These are phyloP conservation scores for Evernia prunastri DNA, from an alignment of 495 filamentous ascomycete species.

Conservation along the genomic window DNA sequence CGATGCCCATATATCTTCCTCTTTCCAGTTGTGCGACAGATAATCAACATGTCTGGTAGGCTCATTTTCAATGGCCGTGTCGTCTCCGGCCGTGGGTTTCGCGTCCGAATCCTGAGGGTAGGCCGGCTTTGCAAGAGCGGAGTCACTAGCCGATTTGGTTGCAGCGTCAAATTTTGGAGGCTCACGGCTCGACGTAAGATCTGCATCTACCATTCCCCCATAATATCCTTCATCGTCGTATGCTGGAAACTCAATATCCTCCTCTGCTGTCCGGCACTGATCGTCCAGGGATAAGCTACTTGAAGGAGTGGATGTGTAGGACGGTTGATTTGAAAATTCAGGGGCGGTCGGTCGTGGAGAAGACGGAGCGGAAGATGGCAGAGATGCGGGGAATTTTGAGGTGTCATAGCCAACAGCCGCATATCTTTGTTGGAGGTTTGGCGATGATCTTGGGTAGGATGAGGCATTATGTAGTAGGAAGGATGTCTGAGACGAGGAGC, in stretches of 20 bases:
- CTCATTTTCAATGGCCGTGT: constrained; percentile 66
- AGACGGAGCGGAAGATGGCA: constrained; percentile 36
- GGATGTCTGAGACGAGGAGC: constrained; percentile 39
- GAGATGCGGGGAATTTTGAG: constrained; percentile 31
- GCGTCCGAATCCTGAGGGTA: constrained; percentile 28
- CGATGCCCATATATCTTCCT: constrained; percentile 97
- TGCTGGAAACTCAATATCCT: constrained; percentile 51
- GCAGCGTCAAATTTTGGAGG: constrained; percentile 37
- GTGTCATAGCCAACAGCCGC: constrained; percentile 34
- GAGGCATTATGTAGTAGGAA: constrained; percentile 38
- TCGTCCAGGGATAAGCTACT: constrained; percentile 57
- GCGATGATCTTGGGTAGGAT: constrained; percentile 33
- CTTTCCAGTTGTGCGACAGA: constrained; percentile 87
- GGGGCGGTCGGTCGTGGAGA: constrained; percentile 32
- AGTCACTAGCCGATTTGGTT: constrained; percentile 30
- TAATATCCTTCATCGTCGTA: constrained; percentile 45
- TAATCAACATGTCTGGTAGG: constrained; percentile 95
- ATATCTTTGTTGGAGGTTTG: constrained; percentile 30
- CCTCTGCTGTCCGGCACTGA: constrained; percentile 44
- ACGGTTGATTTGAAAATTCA: constrained; percentile 32
- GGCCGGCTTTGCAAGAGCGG: constrained; percentile 35
- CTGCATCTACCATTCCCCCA: constrained; percentile 24
- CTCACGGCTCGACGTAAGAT: constrained; percentile 42
- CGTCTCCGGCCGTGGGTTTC: constrained; percentile 60
- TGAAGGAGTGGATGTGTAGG: constrained; percentile 52